These are phyloP conservation scores for Wickerhamomyces mucosus DNA, from an alignment of 805 yeast genomes.

Conservation along the genomic window DNA sequence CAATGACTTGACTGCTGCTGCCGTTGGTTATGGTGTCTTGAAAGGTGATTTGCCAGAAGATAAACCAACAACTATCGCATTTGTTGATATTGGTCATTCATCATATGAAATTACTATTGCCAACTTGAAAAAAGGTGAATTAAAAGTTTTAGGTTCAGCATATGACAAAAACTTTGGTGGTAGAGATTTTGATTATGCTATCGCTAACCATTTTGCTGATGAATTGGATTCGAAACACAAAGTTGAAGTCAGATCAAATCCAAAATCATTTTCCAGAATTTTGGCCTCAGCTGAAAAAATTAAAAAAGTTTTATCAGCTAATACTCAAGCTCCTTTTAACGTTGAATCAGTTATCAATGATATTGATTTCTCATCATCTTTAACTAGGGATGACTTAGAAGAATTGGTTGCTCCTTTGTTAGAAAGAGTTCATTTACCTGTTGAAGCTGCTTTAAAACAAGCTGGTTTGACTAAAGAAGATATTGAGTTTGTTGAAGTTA, in stretches of 20 bases:
- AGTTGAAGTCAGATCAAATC: slow-evolving; percentile 83
- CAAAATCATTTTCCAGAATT: slow-evolving; percentile 93
- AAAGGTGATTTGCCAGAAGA: slow-evolving; percentile 95
- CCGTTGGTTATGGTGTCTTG: slow-evolving; percentile 98
- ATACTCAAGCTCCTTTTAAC: slow-evolving; percentile 86
- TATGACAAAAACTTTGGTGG: slow-evolving; percentile 97
- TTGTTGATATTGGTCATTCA: slow-evolving; percentile 96
- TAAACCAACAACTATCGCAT: slow-evolving; percentile 81
- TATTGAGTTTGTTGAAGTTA: slow-evolving; percentile 84
- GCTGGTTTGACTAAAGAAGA: slow-evolving; percentile 69
- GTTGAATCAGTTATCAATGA: slow-evolving; percentile 97
- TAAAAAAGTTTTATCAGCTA: slow-evolving; percentile 95
- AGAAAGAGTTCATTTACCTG: slow-evolving; percentile 65
- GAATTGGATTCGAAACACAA: slow-evolving; percentile 88
- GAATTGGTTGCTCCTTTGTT: slow-evolving; percentile 77
- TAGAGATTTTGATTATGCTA: slow-evolving; percentile 89
- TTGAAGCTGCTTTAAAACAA: slow-evolving; percentile 70
- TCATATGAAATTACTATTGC: slow-evolving; percentile 85
- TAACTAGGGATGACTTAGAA: slow-evolving; percentile 90
- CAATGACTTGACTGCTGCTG: slow-evolving; percentile 97
- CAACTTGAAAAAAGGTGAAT: slow-evolving; percentile 92
- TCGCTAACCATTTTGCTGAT: slow-evolving; percentile 89
- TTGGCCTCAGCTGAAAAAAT: slow-evolving; percentile 85
- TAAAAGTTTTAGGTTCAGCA: slow-evolving; percentile 86
- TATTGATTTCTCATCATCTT: slow-evolving; percentile 83